Percentiles rank a stretch among this genome's conserved stretches.
These are phyloP conservation scores for Scedosporium apiospermum DNA, from an alignment of 2,329 filamentous ascomycete genomes.

Conservation along the genomic window DNA sequence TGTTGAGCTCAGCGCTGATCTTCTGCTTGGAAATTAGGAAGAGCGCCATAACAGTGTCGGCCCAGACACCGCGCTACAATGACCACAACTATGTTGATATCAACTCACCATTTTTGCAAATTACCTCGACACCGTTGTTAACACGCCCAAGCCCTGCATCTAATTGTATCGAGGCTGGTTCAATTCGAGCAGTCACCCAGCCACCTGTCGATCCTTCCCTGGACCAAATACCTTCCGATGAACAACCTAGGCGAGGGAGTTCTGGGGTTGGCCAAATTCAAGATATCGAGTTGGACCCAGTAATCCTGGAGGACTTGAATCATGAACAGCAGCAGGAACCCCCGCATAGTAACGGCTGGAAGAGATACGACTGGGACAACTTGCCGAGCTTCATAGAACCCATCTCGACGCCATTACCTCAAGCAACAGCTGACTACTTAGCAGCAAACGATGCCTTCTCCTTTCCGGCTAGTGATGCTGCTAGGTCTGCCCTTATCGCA, in stretches of 20 bases:
- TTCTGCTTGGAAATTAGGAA: background rate
- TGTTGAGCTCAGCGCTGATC: background rate
- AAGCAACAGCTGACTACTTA: background rate
- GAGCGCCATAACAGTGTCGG: too few species aligned
- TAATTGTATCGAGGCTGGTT: background rate
- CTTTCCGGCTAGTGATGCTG: background rate
- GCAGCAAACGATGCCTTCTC: constrained; percentile 4
- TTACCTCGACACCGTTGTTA: background rate
- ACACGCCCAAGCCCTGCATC: background rate
- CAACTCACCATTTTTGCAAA: background rate
- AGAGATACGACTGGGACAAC: background rate
- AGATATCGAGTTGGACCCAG: background rate
- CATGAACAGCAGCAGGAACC: background rate
- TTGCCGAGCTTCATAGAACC: constrained; percentile 3
- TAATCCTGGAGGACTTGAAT: background rate
- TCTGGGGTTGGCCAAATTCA: background rate
- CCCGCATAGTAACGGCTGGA: background rate
- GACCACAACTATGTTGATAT: background rate
- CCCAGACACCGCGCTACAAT: background rate
- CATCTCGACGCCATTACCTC: background rate
- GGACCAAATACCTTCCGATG: background rate
- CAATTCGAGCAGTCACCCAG: background rate
- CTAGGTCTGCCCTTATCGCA: background rate
- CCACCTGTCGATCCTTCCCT: background rate
- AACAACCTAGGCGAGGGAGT: background rate